A percentile compares a stretch with the other conserved stretches of the same genome.
These are phyloP conservation scores for Nakazawaea siamensis DNA, from an alignment of 805 yeast genomes.

Conservation along the genomic window DNA sequence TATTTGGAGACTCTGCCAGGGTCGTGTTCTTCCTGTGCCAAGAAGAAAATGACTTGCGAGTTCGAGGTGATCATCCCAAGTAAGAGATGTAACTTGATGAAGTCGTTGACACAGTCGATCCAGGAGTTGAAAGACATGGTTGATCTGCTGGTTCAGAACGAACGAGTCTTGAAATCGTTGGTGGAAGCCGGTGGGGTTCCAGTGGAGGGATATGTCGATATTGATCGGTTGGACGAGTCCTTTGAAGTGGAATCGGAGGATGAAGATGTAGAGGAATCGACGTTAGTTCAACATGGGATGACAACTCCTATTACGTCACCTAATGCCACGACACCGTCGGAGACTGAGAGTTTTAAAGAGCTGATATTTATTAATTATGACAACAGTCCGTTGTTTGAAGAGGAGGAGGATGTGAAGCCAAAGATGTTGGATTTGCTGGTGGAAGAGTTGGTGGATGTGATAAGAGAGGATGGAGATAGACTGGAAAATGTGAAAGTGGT, in stretches of 20 bases:
- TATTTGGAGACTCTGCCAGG: slow-evolving; percentile 41
- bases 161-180: slow-evolving; percentile 16
- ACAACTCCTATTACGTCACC: slow-evolving; percentile 9
- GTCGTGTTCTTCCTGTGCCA: slow-evolving; percentile 50
- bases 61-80: slow-evolving; percentile 49
- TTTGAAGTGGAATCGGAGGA: slow-evolving; percentile 1
- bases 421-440: no score
- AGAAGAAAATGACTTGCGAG: slow-evolving; percentile 42
- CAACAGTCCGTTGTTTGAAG: slow-evolving; percentile 3
- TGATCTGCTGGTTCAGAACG: slow-evolving; percentile 19
- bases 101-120: slow-evolving; percentile 23
- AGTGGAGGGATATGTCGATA: slow-evolving; percentile 22
- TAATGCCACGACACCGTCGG: slow-evolving; percentile 2
- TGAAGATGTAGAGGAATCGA: slow-evolving; percentile 8
- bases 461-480: no score
- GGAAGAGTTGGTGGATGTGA: no score
- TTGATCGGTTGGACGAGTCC: slow-evolving; percentile 12
- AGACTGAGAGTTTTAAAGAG: slow-evolving; percentile 1
- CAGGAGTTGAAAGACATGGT: slow-evolving; percentile 21
- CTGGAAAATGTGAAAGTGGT: no score
- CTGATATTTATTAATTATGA: slow-evolving; percentile 5
- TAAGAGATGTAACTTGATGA: slow-evolving; percentile 34
- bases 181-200: slow-evolving; percentile 19
- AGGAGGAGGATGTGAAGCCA: no score
- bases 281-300: background rate